Evolutionary conservation across 2,329 filamentous ascomycete genomes (phyloP).

Genomic region (Chaetothyriales sp.): DNA sequence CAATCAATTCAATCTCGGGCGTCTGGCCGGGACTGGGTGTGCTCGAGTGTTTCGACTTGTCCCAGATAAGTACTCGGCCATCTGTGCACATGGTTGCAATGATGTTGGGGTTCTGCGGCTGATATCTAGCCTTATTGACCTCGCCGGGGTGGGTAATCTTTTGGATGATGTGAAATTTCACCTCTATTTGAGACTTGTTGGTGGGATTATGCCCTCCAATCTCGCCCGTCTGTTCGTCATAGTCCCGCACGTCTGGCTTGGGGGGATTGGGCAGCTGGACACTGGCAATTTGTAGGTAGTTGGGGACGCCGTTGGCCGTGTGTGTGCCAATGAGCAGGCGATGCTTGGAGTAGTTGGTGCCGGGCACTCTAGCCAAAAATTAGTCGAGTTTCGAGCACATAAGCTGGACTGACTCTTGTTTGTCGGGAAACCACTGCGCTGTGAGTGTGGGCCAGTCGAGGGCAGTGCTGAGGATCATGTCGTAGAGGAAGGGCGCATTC

Average conservation of each 20-base stretch:
- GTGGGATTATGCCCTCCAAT: conserved; percentile 69
- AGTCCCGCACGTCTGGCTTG: conserved; percentile 63
- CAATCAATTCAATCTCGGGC: conserved; percentile 71
- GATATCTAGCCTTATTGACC: conserved; percentile 96
- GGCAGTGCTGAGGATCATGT: conserved; percentile 90
- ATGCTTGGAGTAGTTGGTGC: conserved; percentile 76
- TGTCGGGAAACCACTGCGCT: conserved; percentile 95
- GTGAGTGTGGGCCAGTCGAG: conserved; percentile 96
- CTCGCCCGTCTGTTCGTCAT: conserved; percentile 83
- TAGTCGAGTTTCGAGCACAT: conserved; percentile 4
- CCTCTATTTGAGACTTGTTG: conserved; percentile 53
- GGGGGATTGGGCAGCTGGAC: conserved; percentile 74
- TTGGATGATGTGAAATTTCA: conserved; percentile 86
- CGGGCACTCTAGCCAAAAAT: conserved; percentile 44
- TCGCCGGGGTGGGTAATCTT: conserved; percentile 94
- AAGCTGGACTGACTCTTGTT: conserved; percentile 51
- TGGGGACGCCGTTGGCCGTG: conserved; percentile 70
- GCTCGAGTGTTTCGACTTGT: conserved; percentile 83
- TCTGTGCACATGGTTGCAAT: conserved; percentile 88
- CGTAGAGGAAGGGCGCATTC: conserved; percentile 95
- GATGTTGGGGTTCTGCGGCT: conserved; percentile 92
- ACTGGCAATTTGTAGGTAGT: conserved; percentile 89
- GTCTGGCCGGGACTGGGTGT: conserved; percentile 60
- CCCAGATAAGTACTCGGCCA: conserved; percentile 80
- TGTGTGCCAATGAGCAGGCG: conserved; percentile 88